These are phyloP conservation scores for Forsythia suspensa DNA, from an alignment of 257 asterid genomes.

Conservation along the genomic window DNA sequence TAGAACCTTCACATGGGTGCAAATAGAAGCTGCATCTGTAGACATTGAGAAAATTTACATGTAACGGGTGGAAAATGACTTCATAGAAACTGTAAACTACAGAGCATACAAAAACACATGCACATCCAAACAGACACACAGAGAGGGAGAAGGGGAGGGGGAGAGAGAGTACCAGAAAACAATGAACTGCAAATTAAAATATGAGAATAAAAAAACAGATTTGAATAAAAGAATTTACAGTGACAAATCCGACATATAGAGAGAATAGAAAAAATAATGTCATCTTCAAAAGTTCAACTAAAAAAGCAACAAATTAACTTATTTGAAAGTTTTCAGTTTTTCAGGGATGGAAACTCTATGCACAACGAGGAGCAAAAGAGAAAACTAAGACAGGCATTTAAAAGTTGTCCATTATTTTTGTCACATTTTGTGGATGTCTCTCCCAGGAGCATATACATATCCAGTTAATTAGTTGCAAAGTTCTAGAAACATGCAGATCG, in stretches of 20 bases:
- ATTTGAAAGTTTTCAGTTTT: slow-evolving; percentile 1
- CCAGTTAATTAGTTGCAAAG: slow-evolving; percentile 4
- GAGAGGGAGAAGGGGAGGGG: background rate
- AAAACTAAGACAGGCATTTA: slow-evolving; percentile 4
- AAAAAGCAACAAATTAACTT: too few relatives aligned
- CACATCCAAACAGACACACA: background rate
- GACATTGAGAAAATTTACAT: slow-evolving; percentile 19
- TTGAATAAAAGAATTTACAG: too few relatives aligned
- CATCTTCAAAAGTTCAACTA: too few relatives aligned
- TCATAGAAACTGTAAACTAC: background rate
- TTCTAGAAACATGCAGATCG: slow-evolving; percentile 15
- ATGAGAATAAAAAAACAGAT: too few relatives aligned
- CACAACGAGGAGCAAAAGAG: slow-evolving; percentile 8
- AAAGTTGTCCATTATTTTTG: slow-evolving; percentile 1
- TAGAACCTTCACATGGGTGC: slow-evolving; percentile 91
- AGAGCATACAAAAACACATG: background rate
- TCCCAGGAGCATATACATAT: background rate
- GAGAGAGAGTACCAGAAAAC: background rate
- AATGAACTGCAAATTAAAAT: background rate
- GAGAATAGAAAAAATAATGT: too few relatives aligned
- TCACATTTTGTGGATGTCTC: slow-evolving; percentile 3
- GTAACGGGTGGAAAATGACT: slow-evolving; percentile 6
- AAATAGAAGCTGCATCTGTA: slow-evolving; percentile 97
- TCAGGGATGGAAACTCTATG: slow-evolving; percentile 6
- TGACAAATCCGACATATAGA: too few relatives aligned